Base-by-base conservation (phyloP, 2,329 filamentous ascomycete genomes). In the Calonectria crousiana region DNA sequence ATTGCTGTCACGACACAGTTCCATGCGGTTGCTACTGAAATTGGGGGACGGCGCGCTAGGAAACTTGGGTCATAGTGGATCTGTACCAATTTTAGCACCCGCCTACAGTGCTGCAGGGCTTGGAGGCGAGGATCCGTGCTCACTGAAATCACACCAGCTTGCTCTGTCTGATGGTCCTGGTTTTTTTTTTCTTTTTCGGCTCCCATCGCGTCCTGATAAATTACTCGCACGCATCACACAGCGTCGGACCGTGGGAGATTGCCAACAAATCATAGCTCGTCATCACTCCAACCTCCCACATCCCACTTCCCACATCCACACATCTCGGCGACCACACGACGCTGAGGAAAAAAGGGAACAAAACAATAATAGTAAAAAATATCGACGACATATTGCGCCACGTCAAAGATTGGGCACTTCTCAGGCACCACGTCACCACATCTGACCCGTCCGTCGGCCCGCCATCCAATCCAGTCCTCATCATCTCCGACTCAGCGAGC, bases 261-360 rank as follows among this genome's bases (percentile, higher is more conserved):
- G 30, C 41, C 52, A 67, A 36, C 62, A 72, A 67, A 72, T 62
- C 69, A 67, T 41, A 62, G 49, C 28, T 51, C 62, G 41, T 47
- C 38, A 53, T 72, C 53, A 26, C 41, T 53, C 47, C 49, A 67
- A 34, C 69, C 69, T 72, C 69, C 53, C 69, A 72, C 69, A 72
- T 72, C 60, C 58, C 67, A 65, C 60, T 38, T 49, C 67, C 18
- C 67, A 69, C 53, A 47, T 66, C 62, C 60, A 60, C 69, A 62
- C 69, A 62, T 62, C 32, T 67, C 51, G 30, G 58, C 69, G 23
- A 70, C 56, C 36, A 26, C 47, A 32, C 49, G 38, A 47, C 44
- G 41, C 52, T n/a, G 41, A 56, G 18, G 30, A 60, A 53, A 56
- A 23, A 65, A 58, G 44, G 26, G 41, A 58, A 32, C 23, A 20